Evolutionary conservation across 495 filamentous ascomycete species (phyloP).

Genomic region (Cudoniella acicularis): DNA sequence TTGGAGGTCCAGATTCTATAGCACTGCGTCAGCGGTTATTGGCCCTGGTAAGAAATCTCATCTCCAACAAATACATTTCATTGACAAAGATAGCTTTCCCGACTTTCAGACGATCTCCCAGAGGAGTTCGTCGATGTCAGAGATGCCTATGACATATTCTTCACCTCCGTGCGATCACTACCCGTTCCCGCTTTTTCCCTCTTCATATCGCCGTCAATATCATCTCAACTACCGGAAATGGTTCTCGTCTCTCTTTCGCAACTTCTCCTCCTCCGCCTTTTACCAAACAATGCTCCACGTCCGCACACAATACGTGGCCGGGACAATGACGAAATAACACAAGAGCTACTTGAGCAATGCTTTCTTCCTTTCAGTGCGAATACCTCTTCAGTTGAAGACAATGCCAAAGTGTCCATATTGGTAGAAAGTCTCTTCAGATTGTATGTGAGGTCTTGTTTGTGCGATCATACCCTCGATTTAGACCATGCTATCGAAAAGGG

Average conservation of each 20-base stretch:
- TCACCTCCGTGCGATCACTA: conserved; percentile 59
- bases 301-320: conserved; percentile 30
- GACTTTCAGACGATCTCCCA: conserved; percentile 7
- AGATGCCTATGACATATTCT: conserved; percentile 31
- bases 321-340: conserved; percentile 43
- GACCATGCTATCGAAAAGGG: conserved; percentile 56
- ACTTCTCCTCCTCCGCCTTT: conserved; percentile 57
- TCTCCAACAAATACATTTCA: background rate
- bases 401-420: conserved; percentile 74
- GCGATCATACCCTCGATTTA: conserved; percentile 45
- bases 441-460: conserved; percentile 38
- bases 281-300: conserved; percentile 53
- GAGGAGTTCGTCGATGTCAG: conserved; percentile 25
- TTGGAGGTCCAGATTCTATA: conserved; percentile 40
- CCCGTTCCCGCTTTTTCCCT: conserved; percentile 67
- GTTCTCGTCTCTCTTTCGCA: conserved; percentile 60
- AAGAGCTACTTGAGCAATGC: conserved; percentile 57
- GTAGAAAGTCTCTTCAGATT: conserved; percentile 69
- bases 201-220: conserved; percentile 54
- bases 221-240: conserved; percentile 42
- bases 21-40: conserved; percentile 37
- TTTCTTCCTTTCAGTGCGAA: conserved; percentile 73
- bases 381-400: conserved; percentile 59
- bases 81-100: conserved; percentile 16
- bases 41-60: conserved; percentile 27